Base-by-base conservation (phyloP, 1,284 basidiomycete species). In the Pseudozyma sp. region DNA sequence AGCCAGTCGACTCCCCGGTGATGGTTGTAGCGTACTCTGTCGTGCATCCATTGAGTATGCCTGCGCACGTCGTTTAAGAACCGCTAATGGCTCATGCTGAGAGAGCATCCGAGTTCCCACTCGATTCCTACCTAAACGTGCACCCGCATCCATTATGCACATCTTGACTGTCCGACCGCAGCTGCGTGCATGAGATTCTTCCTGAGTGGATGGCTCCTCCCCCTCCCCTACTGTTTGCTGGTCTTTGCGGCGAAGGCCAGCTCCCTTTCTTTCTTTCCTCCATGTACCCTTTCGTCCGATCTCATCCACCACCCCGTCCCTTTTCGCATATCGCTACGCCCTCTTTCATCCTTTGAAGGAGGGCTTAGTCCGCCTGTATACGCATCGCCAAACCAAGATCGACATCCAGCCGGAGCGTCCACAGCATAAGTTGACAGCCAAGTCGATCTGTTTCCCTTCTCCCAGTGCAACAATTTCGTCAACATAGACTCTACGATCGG, bases 321-420 rank as follows among this genome's bases (percentile, higher is more conserved):
- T 13, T 39, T 11, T 29, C 19, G 6, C 13, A 44, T 29, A 55
- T 40, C 35, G 47, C 48, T 30, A 35, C 24, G 19, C 59, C 59
- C 60, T 63, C 60, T 63, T 55, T 52, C 53, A 24, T 42, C 35
- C 35, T 24, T 24, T 9, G 54, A 35, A 47, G 35, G 54, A 51
- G 37, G 54, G 53, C 29, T 39, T 35, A 43, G 35, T 30, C 56
- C 16, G 19, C 37, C 44, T n/a, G 44, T 10, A n/a, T 9, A 11
- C 13, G 16, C 29, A 6, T 35, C 44, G 13, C 44, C 39, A 14
- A 24, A 24, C 24, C 24, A 1, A 24, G 24, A 24, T 24, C 24
- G 24, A 24, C 24, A 24, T 24, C 24, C 24, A 24, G 24, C 24
- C 24, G 24, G 24, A 24, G 24, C 24, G 24, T 24, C 24, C 24